These are phyloP conservation scores for Malassezia sympodialis DNA, from an alignment of 1,284 basidiomycete genomes.

Conservation along the genomic window DNA sequence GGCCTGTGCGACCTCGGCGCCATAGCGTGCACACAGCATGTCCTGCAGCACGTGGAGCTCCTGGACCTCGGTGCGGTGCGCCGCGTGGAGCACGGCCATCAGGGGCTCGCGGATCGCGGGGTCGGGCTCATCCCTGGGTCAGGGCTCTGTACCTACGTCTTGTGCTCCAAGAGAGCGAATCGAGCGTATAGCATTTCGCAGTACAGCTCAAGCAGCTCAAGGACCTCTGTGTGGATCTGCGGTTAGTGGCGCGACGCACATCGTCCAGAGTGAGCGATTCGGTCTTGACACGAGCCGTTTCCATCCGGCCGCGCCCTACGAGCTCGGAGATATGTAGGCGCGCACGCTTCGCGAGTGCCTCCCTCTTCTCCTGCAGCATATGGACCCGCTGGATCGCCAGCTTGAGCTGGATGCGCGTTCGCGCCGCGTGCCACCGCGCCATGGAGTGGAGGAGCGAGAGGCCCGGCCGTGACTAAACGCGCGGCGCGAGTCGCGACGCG, in stretches of 20 bases:
- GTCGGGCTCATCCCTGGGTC: slow-evolving; percentile 69
- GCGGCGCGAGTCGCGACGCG: neutral
- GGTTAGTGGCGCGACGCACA: slow-evolving; percentile 46
- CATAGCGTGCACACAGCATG: slow-evolving; percentile 85
- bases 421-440: slow-evolving; percentile 34
- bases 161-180: slow-evolving; percentile 78
- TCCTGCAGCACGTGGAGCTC: slow-evolving; percentile 85
- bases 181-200: slow-evolving; percentile 82
- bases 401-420: slow-evolving; percentile 52
- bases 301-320: slow-evolving; percentile 66
- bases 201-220: slow-evolving; percentile 88
- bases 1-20: slow-evolving; percentile 66
- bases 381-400: slow-evolving; percentile 81
- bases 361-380: slow-evolving; percentile 80
- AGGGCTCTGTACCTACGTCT: slow-evolving; percentile 52
- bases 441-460: slow-evolving; percentile 14
- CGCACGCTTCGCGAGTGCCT: slow-evolving; percentile 74
- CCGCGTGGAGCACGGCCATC: slow-evolving; percentile 73
- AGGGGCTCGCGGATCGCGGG: slow-evolving; percentile 64
- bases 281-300: slow-evolving; percentile 71
- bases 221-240: slow-evolving; percentile 34
- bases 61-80: slow-evolving; percentile 62
- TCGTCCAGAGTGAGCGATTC: slow-evolving; percentile 77
- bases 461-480: neutral
- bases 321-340: slow-evolving; percentile 68